Conservation (phyloP, 2,329 filamentous ascomycete species). For the Fusarium multiceps region DNA sequence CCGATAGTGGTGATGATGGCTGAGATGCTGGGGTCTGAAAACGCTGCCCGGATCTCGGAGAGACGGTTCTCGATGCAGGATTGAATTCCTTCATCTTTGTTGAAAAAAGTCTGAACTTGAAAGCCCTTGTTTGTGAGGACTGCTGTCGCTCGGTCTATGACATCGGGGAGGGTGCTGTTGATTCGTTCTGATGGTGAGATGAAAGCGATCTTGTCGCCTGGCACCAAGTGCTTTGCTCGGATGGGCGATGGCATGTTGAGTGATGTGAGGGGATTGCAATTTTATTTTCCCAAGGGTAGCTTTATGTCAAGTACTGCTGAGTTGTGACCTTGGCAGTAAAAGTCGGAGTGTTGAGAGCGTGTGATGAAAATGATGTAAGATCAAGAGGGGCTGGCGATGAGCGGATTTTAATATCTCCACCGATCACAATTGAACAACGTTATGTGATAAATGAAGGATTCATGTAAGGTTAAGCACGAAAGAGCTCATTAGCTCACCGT, state of each 20-base stretch:
- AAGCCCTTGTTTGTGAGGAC: constrained; percentile 51
- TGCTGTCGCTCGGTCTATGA: constrained; percentile 47
- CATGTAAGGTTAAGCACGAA: neutral
- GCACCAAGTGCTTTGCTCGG: constrained; percentile 45
- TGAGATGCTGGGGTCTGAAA: constrained; percentile 50
- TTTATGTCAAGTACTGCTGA: rapidly evolving
- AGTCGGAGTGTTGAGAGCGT: neutral
- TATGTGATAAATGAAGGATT: neutral
- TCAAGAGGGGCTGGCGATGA: constrained; percentile 1
- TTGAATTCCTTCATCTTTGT: constrained; percentile 46
- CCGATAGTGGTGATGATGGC: constrained; percentile 56
- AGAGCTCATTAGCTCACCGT: neutral
- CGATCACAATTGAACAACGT: neutral
- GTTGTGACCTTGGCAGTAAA: rapidly evolving
- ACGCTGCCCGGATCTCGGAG: constrained; percentile 53
- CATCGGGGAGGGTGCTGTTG: constrained; percentile 46
- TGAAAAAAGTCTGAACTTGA: constrained; percentile 50
- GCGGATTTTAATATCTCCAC: constrained; percentile 5
- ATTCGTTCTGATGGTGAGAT: constrained; percentile 55
- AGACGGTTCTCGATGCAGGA: constrained; percentile 52
- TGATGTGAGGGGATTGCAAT: neutral
- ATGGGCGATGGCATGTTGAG: constrained; percentile 34
- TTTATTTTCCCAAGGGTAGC: too few relatives aligned
- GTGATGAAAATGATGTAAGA: neutral
- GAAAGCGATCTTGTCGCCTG: constrained; percentile 54